Base-by-base conservation (phyloP, 371 early-diverging fungal genomes). In the Rhizopus delemar region DNA sequence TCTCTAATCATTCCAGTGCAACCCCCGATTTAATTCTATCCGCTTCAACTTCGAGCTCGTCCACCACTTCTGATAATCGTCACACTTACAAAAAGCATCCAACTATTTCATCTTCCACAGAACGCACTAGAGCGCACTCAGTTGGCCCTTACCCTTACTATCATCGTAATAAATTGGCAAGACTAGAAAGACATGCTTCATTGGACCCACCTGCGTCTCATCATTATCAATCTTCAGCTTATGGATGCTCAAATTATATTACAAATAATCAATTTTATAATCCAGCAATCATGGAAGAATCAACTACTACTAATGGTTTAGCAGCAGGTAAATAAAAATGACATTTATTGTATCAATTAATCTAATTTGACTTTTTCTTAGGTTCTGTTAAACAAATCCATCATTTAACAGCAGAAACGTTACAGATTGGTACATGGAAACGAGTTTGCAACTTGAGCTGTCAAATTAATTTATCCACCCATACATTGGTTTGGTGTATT, bases 371-470 rank as follows among this genome's bases (percentile, higher is more conserved):
- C 11, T 38, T 38, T 38, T 38, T 36, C 52, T 36, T 35, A 52
- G 52, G 52, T 52, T 22, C 57, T 16, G 11, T 43, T n/a, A 36
- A 62, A 46, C 51, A 56, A n/a, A 43, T 22, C 8, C 59, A 35
- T 22, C 33, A 9, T 41, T 34, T 69, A 6, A 53, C 66, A 63
- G 82, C 72, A 15, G 82, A 85, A 49, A 83, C 85, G 11, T 64
- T 90, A 36, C 68, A 78, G 12, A 86, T 90, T 53, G 90, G 90
- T 45, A 84, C 81, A 8, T 90, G 90, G 90, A 84, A 88, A 51
- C 82, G 90, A 32, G 82, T 87, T 58, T 66, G 73, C 29, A 85
- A 85, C 53, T 63, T 90, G 34, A 58, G 80, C 38, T 86, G 86
- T 65, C 77, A 78, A 41, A 80, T 83, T 63, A 71, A 81, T 33